These are phyloP conservation scores for Verticillium klebahnii DNA, from an alignment of 2,329 filamentous ascomycete genomes.

Conservation along the genomic window DNA sequence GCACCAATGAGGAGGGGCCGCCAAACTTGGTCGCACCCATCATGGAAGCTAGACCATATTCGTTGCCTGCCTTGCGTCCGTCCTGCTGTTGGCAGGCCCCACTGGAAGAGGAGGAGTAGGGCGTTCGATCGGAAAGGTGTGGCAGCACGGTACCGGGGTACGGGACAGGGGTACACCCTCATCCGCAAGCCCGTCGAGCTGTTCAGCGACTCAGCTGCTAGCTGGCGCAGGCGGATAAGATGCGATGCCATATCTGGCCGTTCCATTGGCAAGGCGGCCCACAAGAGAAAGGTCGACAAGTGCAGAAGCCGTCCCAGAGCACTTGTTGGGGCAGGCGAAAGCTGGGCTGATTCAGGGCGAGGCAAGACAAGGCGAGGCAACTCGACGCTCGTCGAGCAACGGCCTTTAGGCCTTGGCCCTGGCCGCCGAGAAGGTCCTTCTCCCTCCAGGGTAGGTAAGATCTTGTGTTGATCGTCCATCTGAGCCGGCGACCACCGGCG, in stretches of 20 bases:
- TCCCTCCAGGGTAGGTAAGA: not conserved
- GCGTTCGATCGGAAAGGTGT: not conserved
- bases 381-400: not conserved
- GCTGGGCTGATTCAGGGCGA: not conserved
- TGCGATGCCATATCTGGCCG: slow-evolving; percentile 10
- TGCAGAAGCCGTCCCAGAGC: slow-evolving; percentile 6
- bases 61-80: slow-evolving; percentile 3
- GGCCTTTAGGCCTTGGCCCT: not conserved
- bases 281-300: slow-evolving; percentile 14
- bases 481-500: not conserved
- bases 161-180: slow-evolving; percentile 17
- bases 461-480: not conserved
- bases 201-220: slow-evolving; percentile 26
- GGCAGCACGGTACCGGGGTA: not conserved
- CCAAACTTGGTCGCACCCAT: slow-evolving; percentile 10
- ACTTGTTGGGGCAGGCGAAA: not conserved
- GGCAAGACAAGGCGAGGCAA: not conserved
- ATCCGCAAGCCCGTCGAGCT: slow-evolving; percentile 6
- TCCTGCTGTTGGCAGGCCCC: not conserved
- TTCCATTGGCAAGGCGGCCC: slow-evolving; percentile 14
- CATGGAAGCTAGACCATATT: slow-evolving; percentile 12
- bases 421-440: not conserved
- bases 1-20: slow-evolving; percentile 36
- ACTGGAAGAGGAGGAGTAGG: not conserved
- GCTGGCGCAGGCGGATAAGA: slow-evolving; percentile 17